Conservation (phyloP, 2,329 filamentous ascomycete genomes). For the Aureobasidium uvarum region DNA sequence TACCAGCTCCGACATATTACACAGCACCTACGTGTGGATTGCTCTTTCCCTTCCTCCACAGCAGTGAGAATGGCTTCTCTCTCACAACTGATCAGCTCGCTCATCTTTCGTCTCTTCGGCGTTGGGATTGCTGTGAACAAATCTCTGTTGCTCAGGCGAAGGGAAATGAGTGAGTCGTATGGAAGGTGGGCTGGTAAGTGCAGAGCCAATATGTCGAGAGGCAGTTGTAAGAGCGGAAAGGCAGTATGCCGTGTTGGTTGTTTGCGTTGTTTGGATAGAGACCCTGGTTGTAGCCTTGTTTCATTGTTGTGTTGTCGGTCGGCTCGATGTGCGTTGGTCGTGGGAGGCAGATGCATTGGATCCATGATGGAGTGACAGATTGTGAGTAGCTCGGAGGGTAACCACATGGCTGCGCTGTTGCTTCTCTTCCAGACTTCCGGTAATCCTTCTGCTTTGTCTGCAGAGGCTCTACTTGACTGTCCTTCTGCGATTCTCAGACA, state of each 20-base stretch:
- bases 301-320: neutral
- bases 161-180: slow-evolving; percentile 15
- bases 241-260: neutral
- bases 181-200: slow-evolving; percentile 25
- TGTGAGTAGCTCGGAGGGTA: slow-evolving; percentile 3
- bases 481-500: slow-evolving; percentile 9
- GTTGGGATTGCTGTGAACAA: slow-evolving; percentile 20
- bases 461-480: neutral
- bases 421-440: neutral
- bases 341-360: neutral
- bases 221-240: slow-evolving; percentile 25
- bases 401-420: neutral
- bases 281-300: neutral
- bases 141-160: slow-evolving; percentile 25
- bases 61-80: slow-evolving; percentile 8
- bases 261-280: neutral
- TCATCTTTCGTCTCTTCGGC: neutral
- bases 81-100: neutral
- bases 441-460: neutral
- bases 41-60: slow-evolving; percentile 1
- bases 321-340: neutral
- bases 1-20: slow-evolving; percentile 18
- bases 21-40: slow-evolving; percentile 4
- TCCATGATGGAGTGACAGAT: slow-evolving; percentile 14
- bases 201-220: slow-evolving; percentile 27